Conservation (phyloP, 164 flowering plant species). For the grape (Vitis vinifera) region DNA sequence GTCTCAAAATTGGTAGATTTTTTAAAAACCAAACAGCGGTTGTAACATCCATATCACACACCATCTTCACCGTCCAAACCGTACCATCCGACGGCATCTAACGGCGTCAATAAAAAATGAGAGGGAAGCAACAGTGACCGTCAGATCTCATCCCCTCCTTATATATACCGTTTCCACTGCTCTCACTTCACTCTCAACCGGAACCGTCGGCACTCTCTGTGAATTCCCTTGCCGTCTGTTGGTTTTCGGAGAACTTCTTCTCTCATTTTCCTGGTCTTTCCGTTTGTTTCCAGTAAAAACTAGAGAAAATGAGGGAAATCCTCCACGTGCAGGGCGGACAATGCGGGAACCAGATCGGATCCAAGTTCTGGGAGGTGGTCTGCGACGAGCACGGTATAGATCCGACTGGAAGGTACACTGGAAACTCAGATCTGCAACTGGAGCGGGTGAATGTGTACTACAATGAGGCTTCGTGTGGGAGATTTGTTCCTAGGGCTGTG, state of each 20-base stretch:
- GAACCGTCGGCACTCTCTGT: no score
- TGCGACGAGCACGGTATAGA: conserved; percentile 33
- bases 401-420: conserved; percentile 24
- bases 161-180: not conserved
- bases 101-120: not conserved
- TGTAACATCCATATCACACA: no score
- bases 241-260: no score
- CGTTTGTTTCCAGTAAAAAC: not conserved
- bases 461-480: conserved; percentile 28
- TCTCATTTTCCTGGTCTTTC: no score
- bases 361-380: conserved; percentile 32
- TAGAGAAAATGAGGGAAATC: conserved; percentile 27
- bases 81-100: conserved; percentile 8
- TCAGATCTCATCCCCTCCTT: not conserved
- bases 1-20: no score
- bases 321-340: conserved; percentile 34
- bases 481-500: conserved; percentile 29
- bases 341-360: conserved; percentile 32
- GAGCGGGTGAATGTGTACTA: conserved; percentile 34
- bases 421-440: conserved; percentile 26
- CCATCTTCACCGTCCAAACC: not conserved
- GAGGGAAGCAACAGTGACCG: conserved; percentile 9
- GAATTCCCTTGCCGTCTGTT: no score
- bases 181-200: no score
- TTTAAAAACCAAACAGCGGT: no score